phyloP scores from a whole-genome alignment of 352 stramenopile genomes.

The Phytopythium vexans region DNA sequence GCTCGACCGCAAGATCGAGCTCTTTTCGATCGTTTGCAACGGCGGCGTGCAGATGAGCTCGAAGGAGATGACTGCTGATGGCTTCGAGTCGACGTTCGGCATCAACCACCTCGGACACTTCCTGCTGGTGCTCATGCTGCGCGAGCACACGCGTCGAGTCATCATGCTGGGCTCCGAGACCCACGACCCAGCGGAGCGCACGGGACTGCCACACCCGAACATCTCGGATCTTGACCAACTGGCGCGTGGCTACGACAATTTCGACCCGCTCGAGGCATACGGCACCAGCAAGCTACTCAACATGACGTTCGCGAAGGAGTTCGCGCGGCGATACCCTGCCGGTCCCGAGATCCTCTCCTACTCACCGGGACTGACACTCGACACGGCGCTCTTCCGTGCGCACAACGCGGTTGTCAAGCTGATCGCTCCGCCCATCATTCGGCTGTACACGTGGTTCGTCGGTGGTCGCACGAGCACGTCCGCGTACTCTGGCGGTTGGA shows the following conservation, averaged over 20 bases:
- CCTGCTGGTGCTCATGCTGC: no score
- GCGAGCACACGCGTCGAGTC: no score
- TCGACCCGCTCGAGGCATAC: conserved; percentile 21
- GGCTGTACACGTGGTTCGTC: conserved; percentile 17
- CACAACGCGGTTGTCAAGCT: conserved; percentile 21
- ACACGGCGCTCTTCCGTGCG: conserved; percentile 40
- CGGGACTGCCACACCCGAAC: no score
- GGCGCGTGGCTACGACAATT: conserved; percentile 17
- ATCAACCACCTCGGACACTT: no score
- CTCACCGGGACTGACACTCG: conserved; percentile 33
- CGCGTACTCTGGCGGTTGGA: conserved; percentile 25
- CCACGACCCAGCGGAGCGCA: no score
- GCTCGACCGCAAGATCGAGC: conserved; percentile 1
- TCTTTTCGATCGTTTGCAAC: conserved; percentile 3
- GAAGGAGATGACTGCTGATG: conserved; percentile 3
- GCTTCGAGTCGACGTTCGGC: conserved; percentile 1
- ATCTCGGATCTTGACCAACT: no score
- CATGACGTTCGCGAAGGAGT: conserved; percentile 37
- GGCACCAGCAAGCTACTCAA: conserved; percentile 45
- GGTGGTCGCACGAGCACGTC: conserved; percentile 27
- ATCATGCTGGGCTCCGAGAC: no score
- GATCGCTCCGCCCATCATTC: conserved; percentile 28
- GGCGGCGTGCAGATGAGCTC: conserved; percentile 1
- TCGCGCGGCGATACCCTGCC: conserved; percentile 19
- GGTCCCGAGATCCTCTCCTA: conserved; percentile 24